These are phyloP conservation scores for Oehlia diaphana DNA, from an alignment of 192 early-diverging fungal species.

Conservation along the genomic window DNA sequence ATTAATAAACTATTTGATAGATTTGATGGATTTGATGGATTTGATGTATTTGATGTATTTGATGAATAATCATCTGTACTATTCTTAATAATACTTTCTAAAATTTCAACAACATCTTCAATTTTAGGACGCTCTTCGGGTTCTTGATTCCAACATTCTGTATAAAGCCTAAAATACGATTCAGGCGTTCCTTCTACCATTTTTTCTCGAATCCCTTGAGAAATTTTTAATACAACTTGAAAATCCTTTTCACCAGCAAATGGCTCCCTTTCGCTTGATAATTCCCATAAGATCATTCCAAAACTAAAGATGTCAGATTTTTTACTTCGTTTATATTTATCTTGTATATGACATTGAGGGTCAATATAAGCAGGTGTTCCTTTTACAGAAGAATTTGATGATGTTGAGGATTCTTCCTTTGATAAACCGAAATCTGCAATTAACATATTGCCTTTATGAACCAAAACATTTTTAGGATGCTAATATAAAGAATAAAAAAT, in stretches of 20 bases:
- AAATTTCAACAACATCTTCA: slow-evolving; percentile 26
- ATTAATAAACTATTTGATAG: no score
- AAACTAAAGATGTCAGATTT: slow-evolving; percentile 38
- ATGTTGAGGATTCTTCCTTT: neutral
- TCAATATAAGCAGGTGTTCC: slow-evolving; percentile 2
- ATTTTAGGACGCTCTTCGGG: slow-evolving; percentile 34
- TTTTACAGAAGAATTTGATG: neutral
- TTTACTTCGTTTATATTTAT: neutral
- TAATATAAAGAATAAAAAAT: neutral
- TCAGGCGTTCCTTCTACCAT: slow-evolving; percentile 37
- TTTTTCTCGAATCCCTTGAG: slow-evolving; percentile 35
- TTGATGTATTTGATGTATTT: no score
- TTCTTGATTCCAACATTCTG: slow-evolving; percentile 39
- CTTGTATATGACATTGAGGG: neutral
- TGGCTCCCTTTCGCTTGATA: slow-evolving; percentile 34
- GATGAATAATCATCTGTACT: neutral
- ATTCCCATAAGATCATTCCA: slow-evolving; percentile 41
- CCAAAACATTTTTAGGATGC: slow-evolving; percentile 14
- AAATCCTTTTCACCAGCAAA: slow-evolving; percentile 36
- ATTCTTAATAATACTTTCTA: neutral
- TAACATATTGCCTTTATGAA: neutral
- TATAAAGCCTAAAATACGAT: slow-evolving; percentile 35
- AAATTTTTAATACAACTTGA: slow-evolving; percentile 36
- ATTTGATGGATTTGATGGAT: no score
- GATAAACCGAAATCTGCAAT: neutral